Percentiles rank a stretch among this genome's conserved stretches.
phyloP scores from a whole-genome alignment of 768 basidiomycete genomes.

The Tephrocybe sp. region DNA sequence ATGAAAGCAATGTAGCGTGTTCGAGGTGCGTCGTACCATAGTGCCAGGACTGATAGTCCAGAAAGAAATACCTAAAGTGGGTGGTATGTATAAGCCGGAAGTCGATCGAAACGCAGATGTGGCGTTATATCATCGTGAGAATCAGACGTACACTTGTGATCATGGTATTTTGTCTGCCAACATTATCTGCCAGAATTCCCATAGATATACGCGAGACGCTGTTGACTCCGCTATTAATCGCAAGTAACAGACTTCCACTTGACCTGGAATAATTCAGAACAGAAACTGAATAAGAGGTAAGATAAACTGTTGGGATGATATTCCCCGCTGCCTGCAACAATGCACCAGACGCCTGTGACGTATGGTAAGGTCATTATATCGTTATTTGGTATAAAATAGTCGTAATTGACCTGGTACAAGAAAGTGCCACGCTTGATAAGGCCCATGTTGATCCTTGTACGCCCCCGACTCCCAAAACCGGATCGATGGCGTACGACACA shows the following conservation, averaged over 20 bases:
- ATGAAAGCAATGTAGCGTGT: slow-evolving; percentile 37
- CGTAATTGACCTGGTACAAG: slow-evolving; percentile 32
- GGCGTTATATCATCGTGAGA: too few species aligned
- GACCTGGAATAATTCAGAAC: slow-evolving; percentile 35
- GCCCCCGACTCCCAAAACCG: slow-evolving; percentile 21
- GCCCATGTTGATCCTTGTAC: slow-evolving; percentile 31
- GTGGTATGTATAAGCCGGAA: background rate
- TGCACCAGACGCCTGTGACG: slow-evolving; percentile 32
- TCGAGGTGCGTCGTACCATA: slow-evolving; percentile 40
- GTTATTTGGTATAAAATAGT: too few species aligned
- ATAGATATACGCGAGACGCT: slow-evolving; percentile 37
- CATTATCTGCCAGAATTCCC: slow-evolving; percentile 39
- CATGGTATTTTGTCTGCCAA: slow-evolving; percentile 45
- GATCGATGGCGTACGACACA: slow-evolving; percentile 29
- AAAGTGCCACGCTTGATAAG: slow-evolving; percentile 40
- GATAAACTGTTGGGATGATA: slow-evolving; percentile 41
- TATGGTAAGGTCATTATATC: too few species aligned
- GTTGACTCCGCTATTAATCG: slow-evolving; percentile 42
- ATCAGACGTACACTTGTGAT: slow-evolving; percentile 29
- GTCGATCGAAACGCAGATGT: too few species aligned
- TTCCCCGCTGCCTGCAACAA: slow-evolving; percentile 45
- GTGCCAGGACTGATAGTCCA: slow-evolving; percentile 34
- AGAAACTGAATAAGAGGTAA: slow-evolving; percentile 38
- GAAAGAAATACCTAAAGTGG: slow-evolving; percentile 37
- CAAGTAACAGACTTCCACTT: slow-evolving; percentile 36